phyloP scores from a whole-genome alignment of 2,329 filamentous ascomycete genomes.

The Xylaria multiplex region DNA sequence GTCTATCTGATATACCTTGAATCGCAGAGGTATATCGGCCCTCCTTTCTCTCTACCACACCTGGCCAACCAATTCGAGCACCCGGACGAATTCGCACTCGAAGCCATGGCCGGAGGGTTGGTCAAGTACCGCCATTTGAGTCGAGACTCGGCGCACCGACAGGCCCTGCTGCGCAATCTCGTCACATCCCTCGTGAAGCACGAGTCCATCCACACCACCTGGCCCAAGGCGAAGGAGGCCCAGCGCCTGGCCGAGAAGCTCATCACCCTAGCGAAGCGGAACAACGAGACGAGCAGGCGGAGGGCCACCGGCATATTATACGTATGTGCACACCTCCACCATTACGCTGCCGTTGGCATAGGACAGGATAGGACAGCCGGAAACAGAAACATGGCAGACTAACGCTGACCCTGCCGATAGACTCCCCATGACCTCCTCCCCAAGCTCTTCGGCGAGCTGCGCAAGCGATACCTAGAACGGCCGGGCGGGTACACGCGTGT shows the following conservation, averaged over 20 bases:
- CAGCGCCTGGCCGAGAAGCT: conserved; percentile 93
- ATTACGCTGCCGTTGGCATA: not conserved
- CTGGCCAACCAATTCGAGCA: not conserved
- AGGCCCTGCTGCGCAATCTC: conserved; percentile 93
- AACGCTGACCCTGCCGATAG: conserved; percentile 54
- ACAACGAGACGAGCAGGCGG: conserved; percentile 82
- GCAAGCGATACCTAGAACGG: conserved; percentile 78
- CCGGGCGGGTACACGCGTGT: conserved; percentile 96
- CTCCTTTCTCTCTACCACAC: not conserved
- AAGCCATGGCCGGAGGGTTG: conserved; percentile 81
- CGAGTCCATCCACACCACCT: conserved; percentile 94
- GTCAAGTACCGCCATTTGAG: conserved; percentile 90
- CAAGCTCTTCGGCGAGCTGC: conserved; percentile 87
- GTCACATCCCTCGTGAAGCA: conserved; percentile 94
- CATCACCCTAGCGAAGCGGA: conserved; percentile 91
- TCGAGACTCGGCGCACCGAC: conserved; percentile 85
- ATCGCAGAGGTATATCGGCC: not conserved
- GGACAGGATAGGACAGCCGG: too few species aligned
- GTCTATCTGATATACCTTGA: not conserved
- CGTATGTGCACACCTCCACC: conserved; percentile 63
- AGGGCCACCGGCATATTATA: conserved; percentile 85
- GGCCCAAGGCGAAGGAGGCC: conserved; percentile 96
- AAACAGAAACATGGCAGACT: not conserved
- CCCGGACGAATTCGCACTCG: conserved; percentile 20
- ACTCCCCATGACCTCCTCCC: conserved; percentile 76